These are phyloP conservation scores for Colletotrichum ledebouriae DNA, from an alignment of 2,329 filamentous ascomycete genomes.

Conservation along the genomic window DNA sequence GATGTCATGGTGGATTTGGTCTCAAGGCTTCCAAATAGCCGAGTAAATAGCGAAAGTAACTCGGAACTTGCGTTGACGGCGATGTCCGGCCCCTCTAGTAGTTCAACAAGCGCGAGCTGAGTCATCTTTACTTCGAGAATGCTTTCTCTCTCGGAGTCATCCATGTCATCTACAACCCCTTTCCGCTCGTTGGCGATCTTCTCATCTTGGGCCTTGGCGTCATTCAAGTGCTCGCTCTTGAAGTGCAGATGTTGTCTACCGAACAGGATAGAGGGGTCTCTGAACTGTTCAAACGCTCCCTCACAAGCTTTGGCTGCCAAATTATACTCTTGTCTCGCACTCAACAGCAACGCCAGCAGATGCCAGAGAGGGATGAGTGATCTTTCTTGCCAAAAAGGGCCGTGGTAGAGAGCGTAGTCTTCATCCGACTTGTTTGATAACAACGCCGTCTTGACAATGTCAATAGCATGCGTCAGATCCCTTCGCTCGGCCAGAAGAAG, in stretches of 20 bases:
- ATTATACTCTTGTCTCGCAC: constrained; percentile 85
- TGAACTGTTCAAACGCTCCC: constrained; percentile 91
- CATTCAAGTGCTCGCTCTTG: constrained; percentile 77
- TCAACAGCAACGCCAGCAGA: constrained; percentile 86
- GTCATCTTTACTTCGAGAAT: constrained; percentile 98
- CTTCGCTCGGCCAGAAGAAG: constrained; percentile 90
- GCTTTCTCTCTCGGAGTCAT: constrained; percentile 84
- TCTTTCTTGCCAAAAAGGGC: constrained; percentile 72
- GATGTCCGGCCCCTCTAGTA: constrained; percentile 84
- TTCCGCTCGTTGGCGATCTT: constrained; percentile 46
- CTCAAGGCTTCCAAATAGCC: constrained; percentile 77
- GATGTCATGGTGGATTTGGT: constrained; percentile 60
- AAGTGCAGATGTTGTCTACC: constrained; percentile 70
- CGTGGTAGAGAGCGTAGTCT: constrained; percentile 59
- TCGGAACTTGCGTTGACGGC: constrained; percentile 92
- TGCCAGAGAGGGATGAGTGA: constrained; percentile 89
- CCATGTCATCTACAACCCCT: constrained; percentile 82
- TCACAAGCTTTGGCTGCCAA: constrained; percentile 88
- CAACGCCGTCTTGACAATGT: constrained; percentile 83
- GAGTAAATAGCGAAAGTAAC: constrained; percentile 83
- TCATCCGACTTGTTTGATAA: constrained; percentile 67
- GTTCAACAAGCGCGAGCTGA: constrained; percentile 85
- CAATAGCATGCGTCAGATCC: constrained; percentile 84
- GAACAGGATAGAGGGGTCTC: constrained; percentile 77
- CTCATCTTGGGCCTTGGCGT: constrained; percentile 54